A percentile compares a stretch with the other conserved stretches of the same genome.
Evolutionary conservation across 306 rosid genomes (phyloP).

Genomic region (Glycine latifolia): DNA sequence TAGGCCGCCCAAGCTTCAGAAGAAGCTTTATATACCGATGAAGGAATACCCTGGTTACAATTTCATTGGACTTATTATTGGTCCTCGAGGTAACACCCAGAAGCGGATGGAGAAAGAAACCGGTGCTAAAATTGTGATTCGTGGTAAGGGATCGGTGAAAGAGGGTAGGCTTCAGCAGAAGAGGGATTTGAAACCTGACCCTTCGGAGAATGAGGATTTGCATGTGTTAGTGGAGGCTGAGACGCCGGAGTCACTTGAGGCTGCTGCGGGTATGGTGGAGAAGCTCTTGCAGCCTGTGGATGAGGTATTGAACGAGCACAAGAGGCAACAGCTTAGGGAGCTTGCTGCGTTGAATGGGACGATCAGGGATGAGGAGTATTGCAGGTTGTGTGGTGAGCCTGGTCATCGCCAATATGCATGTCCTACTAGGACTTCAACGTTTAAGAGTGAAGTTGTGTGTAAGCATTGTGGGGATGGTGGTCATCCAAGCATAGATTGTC

Average conservation of each 20-base stretch:
- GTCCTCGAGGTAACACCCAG: conserved; percentile 97
- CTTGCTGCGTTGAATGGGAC: conserved; percentile 98
- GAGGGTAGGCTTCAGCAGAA: conserved; percentile 97
- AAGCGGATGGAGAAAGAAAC: conserved; percentile 98
- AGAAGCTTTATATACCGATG: conserved; percentile 98
- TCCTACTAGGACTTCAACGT: conserved; percentile 87
- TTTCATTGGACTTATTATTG: conserved; percentile 93
- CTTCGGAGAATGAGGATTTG: conserved; percentile 94
- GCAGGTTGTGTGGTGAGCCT: conserved; percentile 96
- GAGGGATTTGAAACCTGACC: conserved; percentile 93
- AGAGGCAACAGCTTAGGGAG: conserved; percentile 97
- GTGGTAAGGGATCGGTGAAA: conserved; percentile 95
- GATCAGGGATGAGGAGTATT: conserved; percentile 94
- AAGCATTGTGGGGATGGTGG: conserved; percentile 99
- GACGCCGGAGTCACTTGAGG: conserved; percentile 84
- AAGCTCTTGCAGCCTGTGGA: conserved; percentile 98
- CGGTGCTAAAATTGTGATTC: conserved; percentile 93
- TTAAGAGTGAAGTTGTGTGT: conserved; percentile 91
- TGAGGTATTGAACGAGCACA: conserved; percentile 97
- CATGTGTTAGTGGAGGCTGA: conserved; percentile 98
- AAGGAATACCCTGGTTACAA: conserved; percentile 97
- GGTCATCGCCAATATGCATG: conserved; percentile 97
- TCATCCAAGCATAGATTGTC: conserved; percentile 96
- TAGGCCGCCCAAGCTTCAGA: conserved; percentile 96
- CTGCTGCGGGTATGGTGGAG: conserved; percentile 99